Base-by-base conservation (phyloP, 768 basidiomycete genomes). In the Atractiella rhizophila region DNA sequence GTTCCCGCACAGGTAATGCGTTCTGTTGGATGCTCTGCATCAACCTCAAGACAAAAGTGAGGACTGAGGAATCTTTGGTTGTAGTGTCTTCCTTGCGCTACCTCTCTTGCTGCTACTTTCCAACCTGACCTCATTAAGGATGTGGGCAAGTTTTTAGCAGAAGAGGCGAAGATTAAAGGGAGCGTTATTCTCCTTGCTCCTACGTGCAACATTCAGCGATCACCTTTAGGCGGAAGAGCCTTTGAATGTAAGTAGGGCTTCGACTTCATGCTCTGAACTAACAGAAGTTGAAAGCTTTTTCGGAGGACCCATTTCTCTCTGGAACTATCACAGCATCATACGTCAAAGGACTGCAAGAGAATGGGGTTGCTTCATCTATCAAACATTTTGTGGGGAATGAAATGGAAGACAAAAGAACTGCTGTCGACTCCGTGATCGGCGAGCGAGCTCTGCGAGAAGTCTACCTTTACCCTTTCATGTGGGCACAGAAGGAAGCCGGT, bases 61-160 rank as follows among this genome's bases (percentile, higher is more conserved):
- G n/a, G n/a, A n/a, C n/a, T n/a, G n/a, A n/a, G n/a, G n/a, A n/a
- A n/a, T n/a, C n/a, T n/a, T n/a, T n/a, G n/a, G n/a, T 60, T 68
- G 2, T 68, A 64, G 40, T 71, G 69, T 47, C 69, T 71, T 54
- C 70, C 70, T 0, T 64, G 64, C 2, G 68, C 67, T 6, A 70
- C 68, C 4, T 69, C 66, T 10, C 51, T 73, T 5, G 70, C 64
- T 5, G 64, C 69, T 6, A 66, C 69, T 0, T 71, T 70, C 47
- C 69, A 71, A 41, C 48, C 65, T 4, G 64, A 65, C 5, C 63
- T 71, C 6, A 64, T 65, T 11, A 45, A 46, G 13, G 49, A 60
- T 28, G 60, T 71, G n/a, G 70, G 69, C 10, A 54, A 63, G 32
- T 65, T 67, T 9, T 58, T 73, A 2, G 69, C 62, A 2, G 66